Conservation (phyloP, 305 asterid genomes). For the Rubia balearica region DNA sequence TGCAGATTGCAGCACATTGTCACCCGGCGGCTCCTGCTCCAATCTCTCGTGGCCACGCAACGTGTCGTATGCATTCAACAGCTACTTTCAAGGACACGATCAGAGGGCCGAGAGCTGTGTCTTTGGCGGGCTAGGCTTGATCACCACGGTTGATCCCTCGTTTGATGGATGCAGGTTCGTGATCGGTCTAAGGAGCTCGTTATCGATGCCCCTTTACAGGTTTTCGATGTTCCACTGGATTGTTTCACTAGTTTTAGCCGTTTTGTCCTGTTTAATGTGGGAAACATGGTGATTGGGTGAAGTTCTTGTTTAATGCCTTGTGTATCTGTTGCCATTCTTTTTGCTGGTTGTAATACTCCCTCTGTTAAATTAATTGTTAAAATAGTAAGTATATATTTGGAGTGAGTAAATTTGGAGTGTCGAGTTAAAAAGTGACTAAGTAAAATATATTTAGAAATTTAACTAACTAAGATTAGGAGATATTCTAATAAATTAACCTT, state of each 20-base stretch:
- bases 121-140: constrained; percentile 73
- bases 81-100: constrained; percentile 62
- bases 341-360: background rate
- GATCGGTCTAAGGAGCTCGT: constrained; percentile 46
- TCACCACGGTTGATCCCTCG: constrained; percentile 78
- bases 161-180: constrained; percentile 49
- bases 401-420: too few relatives aligned
- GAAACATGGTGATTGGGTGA: constrained; percentile 7
- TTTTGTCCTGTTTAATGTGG: constrained; percentile 29
- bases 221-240: constrained; percentile 23
- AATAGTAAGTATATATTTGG: too few relatives aligned
- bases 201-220: constrained; percentile 25
- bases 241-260: constrained; percentile 21
- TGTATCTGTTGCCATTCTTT: background rate
- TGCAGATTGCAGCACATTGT: constrained; percentile 57
- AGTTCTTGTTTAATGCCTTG: background rate
- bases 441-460: too few relatives aligned
- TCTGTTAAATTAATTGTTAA: too few relatives aligned
- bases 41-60: constrained; percentile 70
- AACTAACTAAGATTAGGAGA: too few relatives aligned
- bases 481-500: too few relatives aligned
- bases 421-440: too few relatives aligned
- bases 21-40: constrained; percentile 62
- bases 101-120: constrained; percentile 54
- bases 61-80: constrained; percentile 66